Evolutionary conservation across 495 filamentous ascomycete genomes (phyloP).

Genomic region (Xylaria curta): DNA sequence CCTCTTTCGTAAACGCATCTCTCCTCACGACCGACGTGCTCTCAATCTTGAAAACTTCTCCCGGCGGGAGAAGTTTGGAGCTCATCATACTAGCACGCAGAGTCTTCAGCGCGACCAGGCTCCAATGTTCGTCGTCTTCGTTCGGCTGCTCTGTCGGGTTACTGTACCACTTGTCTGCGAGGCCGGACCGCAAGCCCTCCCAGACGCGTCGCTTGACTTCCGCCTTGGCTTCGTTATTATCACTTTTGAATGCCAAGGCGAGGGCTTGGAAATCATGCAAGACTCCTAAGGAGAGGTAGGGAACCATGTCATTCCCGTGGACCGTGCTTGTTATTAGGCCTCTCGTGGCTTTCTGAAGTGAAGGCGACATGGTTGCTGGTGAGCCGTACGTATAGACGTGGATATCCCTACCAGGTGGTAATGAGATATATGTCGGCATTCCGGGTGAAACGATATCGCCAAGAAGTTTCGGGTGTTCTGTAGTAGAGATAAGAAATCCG

Average conservation of each 20-base stretch:
- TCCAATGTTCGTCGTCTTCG: constrained; percentile 71
- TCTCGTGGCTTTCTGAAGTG: constrained; percentile 73
- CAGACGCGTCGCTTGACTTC: constrained; percentile 71
- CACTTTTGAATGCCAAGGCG: constrained; percentile 73
- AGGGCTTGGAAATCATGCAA: constrained; percentile 77
- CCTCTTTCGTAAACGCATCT: constrained; percentile 56
- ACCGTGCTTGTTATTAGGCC: constrained; percentile 78
- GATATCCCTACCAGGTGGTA: constrained; percentile 71
- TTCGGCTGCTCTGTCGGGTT: constrained; percentile 29
- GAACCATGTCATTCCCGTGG: constrained; percentile 75
- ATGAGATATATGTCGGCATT: constrained; percentile 48
- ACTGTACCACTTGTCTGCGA: constrained; percentile 55
- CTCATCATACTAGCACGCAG: constrained; percentile 72
- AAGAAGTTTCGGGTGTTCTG: constrained; percentile 52
- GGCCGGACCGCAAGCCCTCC: constrained; percentile 60
- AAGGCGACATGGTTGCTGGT: constrained; percentile 73
- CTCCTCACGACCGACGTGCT: constrained; percentile 65
- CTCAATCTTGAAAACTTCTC: constrained; percentile 77
- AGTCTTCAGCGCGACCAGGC: constrained; percentile 69
- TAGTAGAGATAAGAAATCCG: constrained; percentile 54
- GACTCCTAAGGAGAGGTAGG: constrained; percentile 74
- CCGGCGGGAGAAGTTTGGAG: constrained; percentile 74
- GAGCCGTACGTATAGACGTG: constrained; percentile 84
- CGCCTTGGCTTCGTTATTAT: constrained; percentile 67
- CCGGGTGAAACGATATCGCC: constrained; percentile 32